Evolutionary conservation across 257 asterid species (phyloP), one percentile per base, ranked within the genome.

Genomic region (Salvia splendens): DNA sequence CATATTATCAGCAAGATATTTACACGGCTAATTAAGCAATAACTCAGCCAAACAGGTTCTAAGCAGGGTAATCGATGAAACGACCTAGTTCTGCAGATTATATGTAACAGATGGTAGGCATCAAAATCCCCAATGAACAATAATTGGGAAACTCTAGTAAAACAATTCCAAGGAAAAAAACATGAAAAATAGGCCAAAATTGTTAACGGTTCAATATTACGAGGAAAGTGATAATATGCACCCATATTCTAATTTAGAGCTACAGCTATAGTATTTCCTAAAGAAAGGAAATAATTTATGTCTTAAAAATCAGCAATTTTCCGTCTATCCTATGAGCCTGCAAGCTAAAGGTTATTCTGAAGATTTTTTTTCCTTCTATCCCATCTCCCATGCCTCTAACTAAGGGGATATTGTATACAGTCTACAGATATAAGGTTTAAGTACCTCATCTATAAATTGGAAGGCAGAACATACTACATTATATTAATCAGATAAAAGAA

Each of bases 1-100:
- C 49, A 59, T 60, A 83, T 86, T 76, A 84, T 86, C 74, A 83
- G 92, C 73, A 78, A 46, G 75, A 73, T 58, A 72, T 68, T 54
- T 68, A 61, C 20, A 68, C 51, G 24, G 67, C 76, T 75, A 77
- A 65, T 46, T 54, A 60, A 61, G 36, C 61, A 73, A 61, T 15
- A 60, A 63, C 61, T 64, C 49, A 80, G 64, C 69, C 61, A 41
- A 63, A 59, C 12, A 67, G 28, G 56, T 15, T 24, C 30, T 24
- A 24, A 46, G 40, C 33, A 3, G 3, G 6, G 38, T 24, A 7
- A 53, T 53, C 15, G 8, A 9, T 7, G 2, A 40, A 40, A 40
- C 11, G 11, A 3, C 45, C 45, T 8, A 40, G 45, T 8, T 8
- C 11, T 7, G 45, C 45, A 40, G 11, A 40, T 24, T 8, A 40